Evolutionary conservation across 306 rosid species (phyloP).

Genomic region (Pachyrhizus erosus): DNA sequence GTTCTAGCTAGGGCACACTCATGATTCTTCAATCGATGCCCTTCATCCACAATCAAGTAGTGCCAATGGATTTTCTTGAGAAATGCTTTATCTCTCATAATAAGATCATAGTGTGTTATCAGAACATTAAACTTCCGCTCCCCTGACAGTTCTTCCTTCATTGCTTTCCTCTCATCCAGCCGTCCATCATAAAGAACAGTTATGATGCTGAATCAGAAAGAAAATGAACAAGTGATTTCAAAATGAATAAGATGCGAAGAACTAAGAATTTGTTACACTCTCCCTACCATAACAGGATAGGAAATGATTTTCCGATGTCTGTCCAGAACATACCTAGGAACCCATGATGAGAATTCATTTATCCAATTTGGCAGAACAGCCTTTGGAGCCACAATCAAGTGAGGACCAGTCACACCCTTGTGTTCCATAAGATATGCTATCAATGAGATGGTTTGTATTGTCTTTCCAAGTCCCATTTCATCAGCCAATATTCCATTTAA

Average conservation of each 20-base stretch:
- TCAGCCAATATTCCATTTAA: constrained; percentile 94
- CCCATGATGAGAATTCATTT: constrained; percentile 82
- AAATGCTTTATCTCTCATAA: constrained; percentile 91
- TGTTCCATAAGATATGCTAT: constrained; percentile 77
- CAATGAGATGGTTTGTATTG: constrained; percentile 91
- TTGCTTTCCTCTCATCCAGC: constrained; percentile 84
- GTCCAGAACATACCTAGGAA: constrained; percentile 71
- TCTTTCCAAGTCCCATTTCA: constrained; percentile 96
- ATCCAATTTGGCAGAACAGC: constrained; percentile 96
- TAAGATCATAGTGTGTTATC: constrained; percentile 91
- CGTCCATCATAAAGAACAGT: constrained; percentile 89
- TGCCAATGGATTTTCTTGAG: constrained; percentile 84
- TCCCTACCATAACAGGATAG: neutral
- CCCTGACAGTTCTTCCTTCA: constrained; percentile 81
- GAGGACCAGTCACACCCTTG: constrained; percentile 88
- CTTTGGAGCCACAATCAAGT: constrained; percentile 94
- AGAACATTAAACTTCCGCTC: constrained; percentile 87
- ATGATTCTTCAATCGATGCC: constrained; percentile 90
- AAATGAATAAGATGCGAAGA: constrained; percentile 21
- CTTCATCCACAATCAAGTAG: constrained; percentile 96
- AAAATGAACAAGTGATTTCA: constrained; percentile 34
- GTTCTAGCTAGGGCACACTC: constrained; percentile 93
- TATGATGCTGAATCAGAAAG: constrained; percentile 62
- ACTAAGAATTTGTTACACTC: constrained; percentile 29
- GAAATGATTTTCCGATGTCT: constrained; percentile 1